These are phyloP conservation scores for Trichosporon sp. DNA, from an alignment of 1,284 basidiomycete genomes.

Conservation along the genomic window DNA sequence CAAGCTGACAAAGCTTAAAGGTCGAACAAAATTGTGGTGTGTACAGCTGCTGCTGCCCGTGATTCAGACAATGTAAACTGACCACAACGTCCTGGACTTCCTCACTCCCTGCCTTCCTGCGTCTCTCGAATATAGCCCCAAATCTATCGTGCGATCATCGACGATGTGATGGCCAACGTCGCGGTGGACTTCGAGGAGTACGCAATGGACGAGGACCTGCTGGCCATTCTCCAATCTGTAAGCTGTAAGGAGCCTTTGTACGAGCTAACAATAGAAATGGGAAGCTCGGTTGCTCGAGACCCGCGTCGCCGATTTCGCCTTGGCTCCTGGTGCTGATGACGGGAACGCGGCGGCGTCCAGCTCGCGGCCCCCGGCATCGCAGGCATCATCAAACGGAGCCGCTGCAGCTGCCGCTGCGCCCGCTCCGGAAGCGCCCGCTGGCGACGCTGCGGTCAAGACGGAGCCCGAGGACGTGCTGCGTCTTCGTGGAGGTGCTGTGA, in stretches of 20 bases:
- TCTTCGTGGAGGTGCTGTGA: conserved; percentile 38
- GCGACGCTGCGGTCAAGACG: conserved; percentile 35
- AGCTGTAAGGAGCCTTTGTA: conserved; percentile 47
- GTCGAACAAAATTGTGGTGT: conserved; percentile 51
- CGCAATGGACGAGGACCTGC: conserved; percentile 85
- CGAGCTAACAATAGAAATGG: conserved; percentile 68
- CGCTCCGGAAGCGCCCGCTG: neutral
- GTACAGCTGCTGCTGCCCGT: conserved; percentile 18
- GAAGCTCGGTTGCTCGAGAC: conserved; percentile 86
- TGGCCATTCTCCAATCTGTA: conserved; percentile 81
- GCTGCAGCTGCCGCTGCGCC: neutral
- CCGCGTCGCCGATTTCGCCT: conserved; percentile 79
- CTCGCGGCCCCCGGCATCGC: conserved; percentile 2
- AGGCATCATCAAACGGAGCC: conserved; percentile 3
- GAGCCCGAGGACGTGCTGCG: conserved; percentile 43
- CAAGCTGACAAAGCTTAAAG: conserved; percentile 35
- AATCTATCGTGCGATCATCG: conserved; percentile 90
- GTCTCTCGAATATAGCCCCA: conserved; percentile 59
- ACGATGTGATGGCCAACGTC: conserved; percentile 86
- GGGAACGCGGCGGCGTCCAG: conserved; percentile 16
- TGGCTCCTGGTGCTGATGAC: conserved; percentile 27
- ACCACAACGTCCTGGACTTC: neutral
- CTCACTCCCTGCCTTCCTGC: neutral
- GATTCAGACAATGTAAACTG: neutral
- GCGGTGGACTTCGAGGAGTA: conserved; percentile 96